Conservation (phyloP, 73 alveolate species). For the Uronychia setigera region DNA sequence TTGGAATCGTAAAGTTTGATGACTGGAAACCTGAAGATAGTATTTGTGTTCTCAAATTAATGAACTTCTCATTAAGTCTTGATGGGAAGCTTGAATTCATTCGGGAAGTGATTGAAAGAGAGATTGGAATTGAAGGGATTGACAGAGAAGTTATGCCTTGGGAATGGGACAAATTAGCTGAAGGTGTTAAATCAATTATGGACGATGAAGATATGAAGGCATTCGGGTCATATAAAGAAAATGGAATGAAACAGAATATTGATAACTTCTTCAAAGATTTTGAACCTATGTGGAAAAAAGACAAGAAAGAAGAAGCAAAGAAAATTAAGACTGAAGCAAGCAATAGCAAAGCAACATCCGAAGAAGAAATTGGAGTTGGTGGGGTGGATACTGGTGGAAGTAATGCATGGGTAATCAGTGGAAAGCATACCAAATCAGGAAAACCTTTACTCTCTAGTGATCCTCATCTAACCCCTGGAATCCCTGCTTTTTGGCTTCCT, state of each 20-base stretch:
- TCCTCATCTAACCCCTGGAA: constrained; percentile 81
- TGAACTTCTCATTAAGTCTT: constrained; percentile 38
- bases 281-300: constrained; percentile 20
- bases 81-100: constrained; percentile 55
- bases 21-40: constrained; percentile 86
- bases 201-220: constrained; percentile 53
- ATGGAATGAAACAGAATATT: constrained; percentile 5
- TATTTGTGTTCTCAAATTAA: constrained; percentile 65
- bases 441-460: constrained; percentile 87
- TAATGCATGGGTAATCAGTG: constrained; percentile 88
- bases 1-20: constrained; percentile 62
- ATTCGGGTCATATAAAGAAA: constrained; percentile 39
- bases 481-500: constrained; percentile 61
- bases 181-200: constrained; percentile 34
- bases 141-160: constrained; percentile 40
- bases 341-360: no score
- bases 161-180: constrained; percentile 16
- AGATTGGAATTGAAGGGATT: constrained; percentile 20
- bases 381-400: constrained; percentile 71
- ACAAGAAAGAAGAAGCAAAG: not conserved
- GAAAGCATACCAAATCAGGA: constrained; percentile 81
- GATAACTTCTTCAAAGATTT: not conserved
- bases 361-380: not conserved
- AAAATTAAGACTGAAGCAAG: constrained; percentile 1
- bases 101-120: constrained; percentile 29